Percentiles rank a stretch among this genome's conserved stretches.
Evolutionary conservation across 1,139 yeast species (phyloP).

Genomic region (Sugiyamaella neomexicana): DNA sequence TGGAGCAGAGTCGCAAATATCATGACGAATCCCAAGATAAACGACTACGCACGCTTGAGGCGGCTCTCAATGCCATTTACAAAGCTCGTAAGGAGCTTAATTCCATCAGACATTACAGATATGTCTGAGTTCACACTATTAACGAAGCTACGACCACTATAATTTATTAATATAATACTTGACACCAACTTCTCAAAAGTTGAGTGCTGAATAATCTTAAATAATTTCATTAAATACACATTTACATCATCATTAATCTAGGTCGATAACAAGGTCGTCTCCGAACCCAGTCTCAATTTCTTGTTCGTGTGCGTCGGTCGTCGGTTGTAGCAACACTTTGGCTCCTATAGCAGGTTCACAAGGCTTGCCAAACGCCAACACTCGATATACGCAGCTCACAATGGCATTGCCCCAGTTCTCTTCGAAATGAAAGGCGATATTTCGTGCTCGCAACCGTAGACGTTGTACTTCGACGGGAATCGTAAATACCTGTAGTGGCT

Average conservation of each 20-base stretch:
- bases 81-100: constrained; percentile 35
- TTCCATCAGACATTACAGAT: constrained; percentile 23
- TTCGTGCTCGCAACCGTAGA: constrained; percentile 25
- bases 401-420: constrained; percentile 41
- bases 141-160: constrained; percentile 7
- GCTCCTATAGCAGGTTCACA: constrained; percentile 1
- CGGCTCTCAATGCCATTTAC: constrained; percentile 36
- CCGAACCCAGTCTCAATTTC: constrained; percentile 24
- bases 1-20: constrained; percentile 38
- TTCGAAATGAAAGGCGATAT: constrained; percentile 32
- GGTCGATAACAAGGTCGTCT: constrained; percentile 17
- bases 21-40: constrained; percentile 37
- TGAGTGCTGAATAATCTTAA: not conserved
- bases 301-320: too few relatives aligned
- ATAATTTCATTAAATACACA: constrained; percentile 1
- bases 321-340: not conserved
- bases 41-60: constrained; percentile 35
- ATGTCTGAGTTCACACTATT: constrained; percentile 19
- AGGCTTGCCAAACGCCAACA: constrained; percentile 37
- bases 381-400: constrained; percentile 40
- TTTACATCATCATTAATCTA: constrained; percentile 2
- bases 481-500: constrained; percentile 37
- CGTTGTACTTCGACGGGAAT: constrained; percentile 30
- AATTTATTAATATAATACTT: constrained; percentile 5
- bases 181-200: too few relatives aligned